These are phyloP conservation scores for Kuraishia capsulata DNA, from an alignment of 805 yeast genomes.

Conservation along the genomic window DNA sequence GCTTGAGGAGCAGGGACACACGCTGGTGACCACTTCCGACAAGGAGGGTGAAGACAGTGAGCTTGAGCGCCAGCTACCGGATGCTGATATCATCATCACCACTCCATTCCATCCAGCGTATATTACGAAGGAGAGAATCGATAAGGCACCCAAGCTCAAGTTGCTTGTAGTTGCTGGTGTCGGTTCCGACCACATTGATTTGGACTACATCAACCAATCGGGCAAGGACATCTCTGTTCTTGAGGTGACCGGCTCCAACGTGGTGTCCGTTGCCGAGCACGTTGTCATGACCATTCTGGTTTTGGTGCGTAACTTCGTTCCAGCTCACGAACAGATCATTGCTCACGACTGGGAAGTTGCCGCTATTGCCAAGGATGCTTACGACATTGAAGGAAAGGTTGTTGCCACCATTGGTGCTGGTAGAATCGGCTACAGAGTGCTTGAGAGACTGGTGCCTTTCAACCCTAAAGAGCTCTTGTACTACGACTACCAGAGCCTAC, in stretches of 20 bases:
- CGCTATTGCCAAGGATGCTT: conserved; percentile 61
- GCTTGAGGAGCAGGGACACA: conserved; percentile 60
- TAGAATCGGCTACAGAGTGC: conserved; percentile 68
- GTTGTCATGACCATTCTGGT: conserved; percentile 65
- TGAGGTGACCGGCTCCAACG: conserved; percentile 81
- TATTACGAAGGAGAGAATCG: conserved; percentile 56
- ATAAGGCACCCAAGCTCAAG: conserved; percentile 63
- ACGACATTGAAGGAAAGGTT: conserved; percentile 67
- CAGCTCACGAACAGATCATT: conserved; percentile 64
- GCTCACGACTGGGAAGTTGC: conserved; percentile 70
- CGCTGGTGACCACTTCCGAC: conserved; percentile 53
- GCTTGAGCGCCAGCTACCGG: conserved; percentile 57
- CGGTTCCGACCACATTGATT: conserved; percentile 75
- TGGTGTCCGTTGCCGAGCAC: conserved; percentile 75
- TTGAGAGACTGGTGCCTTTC: conserved; percentile 64
- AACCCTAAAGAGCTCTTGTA: conserved; percentile 66
- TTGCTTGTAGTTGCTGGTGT: conserved; percentile 74
- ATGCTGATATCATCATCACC: conserved; percentile 69
- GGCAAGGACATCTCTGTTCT: conserved; percentile 56
- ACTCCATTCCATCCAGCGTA: conserved; percentile 83
- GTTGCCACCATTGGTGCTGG: conserved; percentile 80
- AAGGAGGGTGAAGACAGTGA: conserved; percentile 55
- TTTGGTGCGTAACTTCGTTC: conserved; percentile 68
- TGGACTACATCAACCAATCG: conserved; percentile 51
- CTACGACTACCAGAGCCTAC: conserved; percentile 66